A percentile compares a stretch with the other conserved stretches of the same genome.
phyloP scores from a whole-genome alignment of 2,329 filamentous ascomycete species.

The Penicillium paneum region DNA sequence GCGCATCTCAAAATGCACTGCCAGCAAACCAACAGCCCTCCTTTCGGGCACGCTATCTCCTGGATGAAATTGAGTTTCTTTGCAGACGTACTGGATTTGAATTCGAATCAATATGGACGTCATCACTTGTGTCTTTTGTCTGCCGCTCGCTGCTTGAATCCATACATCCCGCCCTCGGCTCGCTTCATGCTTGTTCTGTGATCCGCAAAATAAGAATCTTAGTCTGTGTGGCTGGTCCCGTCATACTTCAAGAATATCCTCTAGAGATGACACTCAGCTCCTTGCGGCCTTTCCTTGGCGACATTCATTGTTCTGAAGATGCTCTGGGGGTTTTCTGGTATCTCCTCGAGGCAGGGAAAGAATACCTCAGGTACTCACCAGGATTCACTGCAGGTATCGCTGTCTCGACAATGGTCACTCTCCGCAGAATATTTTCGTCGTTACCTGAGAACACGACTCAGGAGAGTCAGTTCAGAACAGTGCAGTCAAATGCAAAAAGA shows the following conservation, averaged over 20 bases:
- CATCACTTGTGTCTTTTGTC: constrained; percentile 69
- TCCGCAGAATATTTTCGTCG: constrained; percentile 71
- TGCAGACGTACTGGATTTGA: constrained; percentile 69
- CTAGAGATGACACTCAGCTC: constrained; percentile 86
- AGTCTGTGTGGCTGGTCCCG: constrained; percentile 70
- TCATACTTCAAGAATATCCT: constrained; percentile 74
- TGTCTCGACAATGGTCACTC: constrained; percentile 72
- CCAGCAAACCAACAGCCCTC: constrained; percentile 81
- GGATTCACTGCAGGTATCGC: constrained; percentile 79
- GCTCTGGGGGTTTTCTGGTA: constrained; percentile 83
- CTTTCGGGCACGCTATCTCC: constrained; percentile 74
- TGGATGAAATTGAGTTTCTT: constrained; percentile 72
- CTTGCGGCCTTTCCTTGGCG: constrained; percentile 71
- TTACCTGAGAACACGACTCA: constrained; percentile 77
- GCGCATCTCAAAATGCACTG: constrained; percentile 62
- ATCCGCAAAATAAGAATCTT: constrained; percentile 81
- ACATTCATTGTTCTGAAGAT: constrained; percentile 87
- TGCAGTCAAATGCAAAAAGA: constrained; percentile 67
- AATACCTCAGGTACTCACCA: constrained; percentile 62
- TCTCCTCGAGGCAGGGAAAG: constrained; percentile 65
- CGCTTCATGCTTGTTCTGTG: constrained; percentile 80
- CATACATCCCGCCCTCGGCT: constrained; percentile 77
- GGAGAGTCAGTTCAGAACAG: constrained; percentile 74
- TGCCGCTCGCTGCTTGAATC: constrained; percentile 75
- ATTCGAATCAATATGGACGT: constrained; percentile 66